Evolutionary conservation across 768 basidiomycete genomes (phyloP).

Genomic region (Russula compacta): DNA sequence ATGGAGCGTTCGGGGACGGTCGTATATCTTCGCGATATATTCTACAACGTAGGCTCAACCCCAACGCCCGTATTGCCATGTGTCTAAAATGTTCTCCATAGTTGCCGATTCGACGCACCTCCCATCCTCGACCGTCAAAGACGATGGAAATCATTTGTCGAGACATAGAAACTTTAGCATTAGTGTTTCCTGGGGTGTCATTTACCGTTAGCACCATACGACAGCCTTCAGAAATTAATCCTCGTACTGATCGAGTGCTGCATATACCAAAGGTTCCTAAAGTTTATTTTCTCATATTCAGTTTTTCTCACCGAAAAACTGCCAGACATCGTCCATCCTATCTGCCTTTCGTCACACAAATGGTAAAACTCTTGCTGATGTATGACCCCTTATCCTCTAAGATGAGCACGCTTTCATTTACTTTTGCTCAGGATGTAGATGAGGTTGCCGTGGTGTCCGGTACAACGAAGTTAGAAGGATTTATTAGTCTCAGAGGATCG

Average conservation of each 20-base stretch:
- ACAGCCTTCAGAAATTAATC: conserved; percentile 29
- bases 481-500: conserved; percentile 73
- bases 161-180: conserved; percentile 63
- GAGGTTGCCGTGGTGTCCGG: conserved; percentile 44
- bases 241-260: conserved; percentile 39
- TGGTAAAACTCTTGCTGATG: conserved; percentile 65
- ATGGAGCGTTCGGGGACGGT: conserved; percentile 69
- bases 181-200: conserved; percentile 60
- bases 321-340: conserved; percentile 55
- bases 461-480: conserved; percentile 59
- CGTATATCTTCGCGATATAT: conserved; percentile 80
- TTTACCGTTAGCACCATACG: conserved; percentile 58
- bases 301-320: not conserved
- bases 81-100: conserved; percentile 24
- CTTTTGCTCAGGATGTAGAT: conserved; percentile 51
- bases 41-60: conserved; percentile 60
- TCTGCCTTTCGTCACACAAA: conserved; percentile 64
- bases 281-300: not conserved
- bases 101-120: conserved; percentile 73
- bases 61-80: not conserved
- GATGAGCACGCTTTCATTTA: conserved; percentile 1
- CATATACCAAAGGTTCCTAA: conserved; percentile 55
- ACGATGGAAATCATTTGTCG: conserved; percentile 60
- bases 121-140: conserved; percentile 50
- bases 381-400: conserved; percentile 26